Percentiles rank a stretch among this genome's conserved stretches.
Conservation (phyloP, 2,329 filamentous ascomycete species). For the Thielaviopsis punctulata region DNA sequence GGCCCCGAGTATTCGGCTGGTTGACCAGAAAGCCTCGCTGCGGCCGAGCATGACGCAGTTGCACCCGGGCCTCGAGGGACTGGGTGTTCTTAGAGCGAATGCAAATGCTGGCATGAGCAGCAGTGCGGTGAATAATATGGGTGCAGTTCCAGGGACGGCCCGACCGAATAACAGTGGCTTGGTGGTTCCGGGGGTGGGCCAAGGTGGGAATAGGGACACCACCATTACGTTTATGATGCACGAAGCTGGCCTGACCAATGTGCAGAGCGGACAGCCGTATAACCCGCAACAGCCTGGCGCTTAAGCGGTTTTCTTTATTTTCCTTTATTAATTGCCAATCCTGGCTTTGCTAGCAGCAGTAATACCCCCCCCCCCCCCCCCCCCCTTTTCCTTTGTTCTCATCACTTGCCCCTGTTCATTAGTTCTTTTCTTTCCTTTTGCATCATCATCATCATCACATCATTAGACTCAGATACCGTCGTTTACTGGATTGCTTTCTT, state of each 20-base stretch:
- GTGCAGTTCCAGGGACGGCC: constrained; percentile 30
- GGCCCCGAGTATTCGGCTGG: constrained; percentile 8
- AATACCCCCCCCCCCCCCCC: too few species aligned
- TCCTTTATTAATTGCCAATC: neutral
- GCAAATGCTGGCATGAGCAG: constrained; percentile 22
- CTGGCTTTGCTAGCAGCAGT: too few species aligned
- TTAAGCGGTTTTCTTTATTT: constrained; percentile 2
- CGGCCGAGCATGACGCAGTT: constrained; percentile 19
- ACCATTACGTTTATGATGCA: constrained; percentile 39
- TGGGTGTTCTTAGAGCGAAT: neutral
- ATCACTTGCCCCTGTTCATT: neutral
- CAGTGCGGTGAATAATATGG: constrained; percentile 35
- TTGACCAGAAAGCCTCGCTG: constrained; percentile 13
- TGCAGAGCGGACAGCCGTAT: constrained; percentile 25
- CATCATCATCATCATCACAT: neutral
- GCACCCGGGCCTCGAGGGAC: constrained; percentile 13
- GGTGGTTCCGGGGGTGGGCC: constrained; percentile 14
- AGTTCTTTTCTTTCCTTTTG: neutral
- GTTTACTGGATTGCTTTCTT: neutral
- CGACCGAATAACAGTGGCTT: constrained; percentile 11
- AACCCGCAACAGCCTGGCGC: constrained; percentile 22
- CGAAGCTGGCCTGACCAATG: constrained; percentile 25
- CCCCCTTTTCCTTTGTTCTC: neutral
- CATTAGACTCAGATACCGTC: neutral
- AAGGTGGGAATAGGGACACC: constrained; percentile 21